Conservation (phyloP, 176 grass and related monocot species). For the Juncus effusus region DNA sequence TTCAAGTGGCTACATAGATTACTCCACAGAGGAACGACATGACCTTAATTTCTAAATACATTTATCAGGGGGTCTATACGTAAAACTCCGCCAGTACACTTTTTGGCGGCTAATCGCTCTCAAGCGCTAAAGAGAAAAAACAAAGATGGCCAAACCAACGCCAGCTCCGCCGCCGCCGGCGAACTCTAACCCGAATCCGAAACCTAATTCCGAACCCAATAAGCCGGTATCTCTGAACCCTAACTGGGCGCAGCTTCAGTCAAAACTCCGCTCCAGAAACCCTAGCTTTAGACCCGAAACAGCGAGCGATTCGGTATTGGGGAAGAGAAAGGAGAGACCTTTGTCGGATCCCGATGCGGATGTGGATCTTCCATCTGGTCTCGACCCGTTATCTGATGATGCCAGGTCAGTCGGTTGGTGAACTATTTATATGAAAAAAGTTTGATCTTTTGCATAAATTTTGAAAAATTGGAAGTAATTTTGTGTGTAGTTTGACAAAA, state of each 20-base stretch:
- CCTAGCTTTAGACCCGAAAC: slow-evolving; percentile 36
- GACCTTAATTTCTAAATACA: background rate
- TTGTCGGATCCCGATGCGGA: slow-evolving; percentile 12
- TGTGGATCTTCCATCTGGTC: slow-evolving; percentile 14
- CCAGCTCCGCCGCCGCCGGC: slow-evolving; percentile 16
- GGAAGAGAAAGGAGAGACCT: slow-evolving; percentile 20
- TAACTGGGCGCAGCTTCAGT: slow-evolving; percentile 90
- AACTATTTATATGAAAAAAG: no score
- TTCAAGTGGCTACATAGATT: background rate
- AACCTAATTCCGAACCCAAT: slow-evolving; percentile 23
- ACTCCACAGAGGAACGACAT: background rate
- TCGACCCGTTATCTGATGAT: slow-evolving; percentile 62
- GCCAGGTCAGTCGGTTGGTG: slow-evolving; percentile 36
- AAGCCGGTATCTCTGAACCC: slow-evolving; percentile 46
- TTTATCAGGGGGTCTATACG: background rate
- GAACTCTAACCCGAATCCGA: slow-evolving; percentile 24
- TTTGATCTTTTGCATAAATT: background rate
- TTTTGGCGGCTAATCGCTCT: background rate
- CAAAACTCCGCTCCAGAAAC: slow-evolving; percentile 43
- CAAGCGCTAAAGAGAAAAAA: background rate
- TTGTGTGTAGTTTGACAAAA: slow-evolving; percentile 60
- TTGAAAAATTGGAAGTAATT: background rate
- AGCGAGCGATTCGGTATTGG: slow-evolving; percentile 19
- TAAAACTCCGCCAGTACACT: background rate
- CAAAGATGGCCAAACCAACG: slow-evolving; percentile 15